These are phyloP conservation scores for Botrytis medusae DNA, from an alignment of 2,329 filamentous ascomycete species.

Conservation along the genomic window DNA sequence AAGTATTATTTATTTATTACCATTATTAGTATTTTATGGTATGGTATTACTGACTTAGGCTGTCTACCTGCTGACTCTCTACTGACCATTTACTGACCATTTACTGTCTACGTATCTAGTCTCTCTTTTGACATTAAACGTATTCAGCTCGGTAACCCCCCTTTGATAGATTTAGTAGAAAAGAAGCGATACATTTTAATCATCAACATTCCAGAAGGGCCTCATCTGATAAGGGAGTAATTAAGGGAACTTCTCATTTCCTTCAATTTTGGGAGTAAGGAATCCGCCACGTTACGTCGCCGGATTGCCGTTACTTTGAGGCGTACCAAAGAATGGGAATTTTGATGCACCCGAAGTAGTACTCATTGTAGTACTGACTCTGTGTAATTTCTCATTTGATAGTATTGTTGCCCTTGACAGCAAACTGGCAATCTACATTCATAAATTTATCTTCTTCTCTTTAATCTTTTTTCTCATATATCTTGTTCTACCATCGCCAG, in stretches of 20 bases:
- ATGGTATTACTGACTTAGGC: background rate
- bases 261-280: constrained; percentile 31
- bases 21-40: background rate
- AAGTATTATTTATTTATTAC: background rate
- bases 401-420: constrained; percentile 36
- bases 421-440: constrained; percentile 22
- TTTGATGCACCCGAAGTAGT: constrained; percentile 26
- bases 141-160: constrained; percentile 12
- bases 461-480: constrained; percentile 17
- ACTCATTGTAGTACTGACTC: constrained; percentile 35
- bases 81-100: no score
- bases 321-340: constrained; percentile 34
- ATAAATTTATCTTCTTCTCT: constrained; percentile 8
- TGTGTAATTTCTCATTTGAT: constrained; percentile 34
- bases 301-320: constrained; percentile 29
- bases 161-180: background rate
- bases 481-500: constrained; percentile 14
- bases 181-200: constrained; percentile 11
- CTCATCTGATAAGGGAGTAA: constrained; percentile 16
- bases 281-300: constrained; percentile 30
- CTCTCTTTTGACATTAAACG: constrained; percentile 8
- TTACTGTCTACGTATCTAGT: background rate
- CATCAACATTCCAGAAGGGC: constrained; percentile 30
- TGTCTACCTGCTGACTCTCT: background rate
- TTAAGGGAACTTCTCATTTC: constrained; percentile 21